These are phyloP conservation scores for Venturia effusa DNA, from an alignment of 2,329 filamentous ascomycete genomes.

Conservation along the genomic window DNA sequence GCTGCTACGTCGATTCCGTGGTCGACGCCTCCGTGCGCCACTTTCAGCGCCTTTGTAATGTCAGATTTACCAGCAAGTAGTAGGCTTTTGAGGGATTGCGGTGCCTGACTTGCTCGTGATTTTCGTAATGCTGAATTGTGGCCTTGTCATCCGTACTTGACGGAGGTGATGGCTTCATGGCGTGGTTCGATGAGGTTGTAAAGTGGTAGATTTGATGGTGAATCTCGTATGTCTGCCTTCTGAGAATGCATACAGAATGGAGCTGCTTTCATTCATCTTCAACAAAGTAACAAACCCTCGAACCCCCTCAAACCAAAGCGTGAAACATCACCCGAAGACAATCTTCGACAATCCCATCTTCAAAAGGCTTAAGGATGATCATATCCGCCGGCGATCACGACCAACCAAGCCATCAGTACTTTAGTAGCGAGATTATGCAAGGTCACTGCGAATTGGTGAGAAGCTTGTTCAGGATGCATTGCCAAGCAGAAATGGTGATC, in stretches of 20 bases:
- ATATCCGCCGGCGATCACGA: neutral
- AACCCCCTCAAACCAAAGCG: too few species aligned
- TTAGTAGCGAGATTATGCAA: neutral
- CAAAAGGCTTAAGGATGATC: neutral
- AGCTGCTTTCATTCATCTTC: neutral
- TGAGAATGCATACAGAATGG: too few species aligned
- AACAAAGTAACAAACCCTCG: neutral
- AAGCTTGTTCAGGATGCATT: neutral
- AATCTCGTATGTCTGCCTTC: too few species aligned
- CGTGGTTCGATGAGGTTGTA: neutral
- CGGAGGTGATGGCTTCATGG: neutral
- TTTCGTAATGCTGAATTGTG: neutral
- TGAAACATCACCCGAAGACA: neutral
- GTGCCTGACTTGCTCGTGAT: neutral
- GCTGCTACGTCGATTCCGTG: constrained; percentile 2
- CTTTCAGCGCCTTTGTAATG: neutral
- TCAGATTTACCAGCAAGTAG: too few species aligned
- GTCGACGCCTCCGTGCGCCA: neutral
- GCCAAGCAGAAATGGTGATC: neutral
- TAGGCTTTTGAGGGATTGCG: neutral
- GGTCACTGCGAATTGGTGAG: neutral
- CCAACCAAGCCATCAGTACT: neutral
- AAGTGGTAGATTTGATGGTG: too few species aligned
- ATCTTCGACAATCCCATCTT: neutral
- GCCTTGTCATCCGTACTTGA: neutral